Evolutionary conservation across 441 rosid genomes (phyloP).

Genomic region (Macaranga tanarius): DNA sequence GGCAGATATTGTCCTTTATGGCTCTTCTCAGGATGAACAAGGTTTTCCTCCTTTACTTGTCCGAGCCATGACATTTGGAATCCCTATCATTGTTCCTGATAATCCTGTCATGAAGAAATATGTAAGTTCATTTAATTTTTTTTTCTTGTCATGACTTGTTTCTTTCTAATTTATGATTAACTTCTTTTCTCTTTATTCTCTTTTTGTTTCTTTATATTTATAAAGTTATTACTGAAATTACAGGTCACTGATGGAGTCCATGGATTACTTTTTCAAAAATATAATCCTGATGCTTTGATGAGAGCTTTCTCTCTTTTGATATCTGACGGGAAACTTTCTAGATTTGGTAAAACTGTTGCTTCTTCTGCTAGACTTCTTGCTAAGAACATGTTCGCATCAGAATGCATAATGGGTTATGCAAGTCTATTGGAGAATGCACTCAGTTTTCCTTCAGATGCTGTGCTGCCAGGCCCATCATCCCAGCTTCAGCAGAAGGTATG

Average conservation of each 20-base stretch:
- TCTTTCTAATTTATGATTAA: slow-evolving; percentile 15
- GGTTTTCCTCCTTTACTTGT: slow-evolving; percentile 78
- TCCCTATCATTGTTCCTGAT: slow-evolving; percentile 78
- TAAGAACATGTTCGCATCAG: slow-evolving; percentile 76
- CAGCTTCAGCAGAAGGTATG: slow-evolving; percentile 61
- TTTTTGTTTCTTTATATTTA: slow-evolving; percentile 1
- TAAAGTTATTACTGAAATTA: slow-evolving; percentile 25
- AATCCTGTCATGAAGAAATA: slow-evolving; percentile 74
- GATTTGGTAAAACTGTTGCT: slow-evolving; percentile 68
- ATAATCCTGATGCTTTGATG: slow-evolving; percentile 68
- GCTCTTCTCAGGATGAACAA: slow-evolving; percentile 95
- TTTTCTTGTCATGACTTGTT: slow-evolving; percentile 21
- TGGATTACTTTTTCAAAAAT: slow-evolving; percentile 62
- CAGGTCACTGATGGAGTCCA: slow-evolving; percentile 78
- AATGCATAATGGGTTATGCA: slow-evolving; percentile 74
- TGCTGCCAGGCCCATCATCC: slow-evolving; percentile 67
- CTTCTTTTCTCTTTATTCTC: slow-evolving; percentile 16
- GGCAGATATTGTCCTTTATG: slow-evolving; percentile 91
- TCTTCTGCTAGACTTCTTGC: slow-evolving; percentile 79
- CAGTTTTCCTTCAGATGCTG: slow-evolving; percentile 73
- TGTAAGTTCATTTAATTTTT: slow-evolving; percentile 42
- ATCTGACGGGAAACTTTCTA: slow-evolving; percentile 77
- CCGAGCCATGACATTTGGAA: slow-evolving; percentile 90
- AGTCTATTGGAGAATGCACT: slow-evolving; percentile 75
- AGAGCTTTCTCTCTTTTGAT: slow-evolving; percentile 72